phyloP scores from a whole-genome alignment of 1,139 yeast species.

The Hansenula anomala region DNA sequence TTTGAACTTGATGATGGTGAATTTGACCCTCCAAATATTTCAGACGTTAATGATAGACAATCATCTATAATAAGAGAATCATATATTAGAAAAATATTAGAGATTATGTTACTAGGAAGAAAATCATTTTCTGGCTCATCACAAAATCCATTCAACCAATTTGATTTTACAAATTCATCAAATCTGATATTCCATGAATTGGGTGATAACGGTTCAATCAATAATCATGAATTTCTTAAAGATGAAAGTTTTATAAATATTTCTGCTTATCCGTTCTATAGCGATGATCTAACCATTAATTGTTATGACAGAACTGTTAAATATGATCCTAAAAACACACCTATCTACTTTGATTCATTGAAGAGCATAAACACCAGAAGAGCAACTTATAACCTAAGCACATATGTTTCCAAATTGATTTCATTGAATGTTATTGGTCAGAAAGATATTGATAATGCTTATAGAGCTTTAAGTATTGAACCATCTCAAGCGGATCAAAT shows the following conservation, averaged over 20 bases:
- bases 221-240: conserved; percentile 21
- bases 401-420: conserved; percentile 47
- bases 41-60: conserved; percentile 29
- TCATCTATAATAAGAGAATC: conserved; percentile 35
- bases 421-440: conserved; percentile 60
- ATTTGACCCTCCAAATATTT: conserved; percentile 51
- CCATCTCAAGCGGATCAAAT: conserved; percentile 23
- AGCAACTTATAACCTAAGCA: conserved; percentile 40
- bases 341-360: conserved; percentile 69
- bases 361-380: conserved; percentile 41
- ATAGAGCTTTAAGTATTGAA: conserved; percentile 48
- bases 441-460: conserved; percentile 53
- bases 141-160: conserved; percentile 30
- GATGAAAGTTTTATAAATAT: conserved; percentile 40
- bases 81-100: conserved; percentile 44
- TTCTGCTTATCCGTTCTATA: conserved; percentile 55
- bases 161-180: conserved; percentile 33
- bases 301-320: conserved; percentile 53
- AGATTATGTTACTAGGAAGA: conserved; percentile 42
- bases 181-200: conserved; percentile 35
- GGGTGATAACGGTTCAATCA: conserved; percentile 32
- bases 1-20: conserved; percentile 38
- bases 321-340: conserved; percentile 49
- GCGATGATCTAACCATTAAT: conserved; percentile 55
- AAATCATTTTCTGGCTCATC: conserved; percentile 22